These are phyloP conservation scores for Terana coerulea DNA, from an alignment of 768 basidiomycete species.

Conservation along the genomic window DNA sequence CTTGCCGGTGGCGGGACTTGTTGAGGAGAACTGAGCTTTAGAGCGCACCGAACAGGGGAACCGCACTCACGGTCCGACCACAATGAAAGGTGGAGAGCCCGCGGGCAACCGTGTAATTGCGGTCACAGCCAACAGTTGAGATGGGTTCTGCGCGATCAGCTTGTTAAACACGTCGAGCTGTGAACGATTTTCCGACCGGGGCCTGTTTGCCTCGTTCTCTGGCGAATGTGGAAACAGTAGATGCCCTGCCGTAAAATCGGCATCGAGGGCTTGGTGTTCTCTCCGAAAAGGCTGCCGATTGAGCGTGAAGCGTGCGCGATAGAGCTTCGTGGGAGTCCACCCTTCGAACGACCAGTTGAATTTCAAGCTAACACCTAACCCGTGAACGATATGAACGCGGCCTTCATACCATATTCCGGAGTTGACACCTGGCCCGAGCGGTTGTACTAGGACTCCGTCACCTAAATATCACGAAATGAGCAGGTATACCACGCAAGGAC, in stretches of 20 bases:
- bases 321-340: conserved; percentile 36
- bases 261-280: conserved; percentile 56
- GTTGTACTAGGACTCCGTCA: conserved; percentile 27
- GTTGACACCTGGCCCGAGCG: conserved; percentile 7
- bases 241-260: conserved; percentile 39
- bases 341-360: conserved; percentile 42
- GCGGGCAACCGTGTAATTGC: conserved; percentile 40
- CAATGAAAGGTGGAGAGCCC: conserved; percentile 51
- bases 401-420: conserved; percentile 49
- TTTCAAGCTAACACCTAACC: conserved; percentile 46
- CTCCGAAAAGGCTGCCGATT: conserved; percentile 54
- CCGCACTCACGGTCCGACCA: conserved; percentile 57
- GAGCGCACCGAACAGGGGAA: neutral
- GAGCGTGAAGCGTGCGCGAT: conserved; percentile 50
- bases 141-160: conserved; percentile 40
- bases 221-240: conserved; percentile 48
- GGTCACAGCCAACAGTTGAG: conserved; percentile 46
- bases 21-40: neutral
- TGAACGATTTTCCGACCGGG: conserved; percentile 6
- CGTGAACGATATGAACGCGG: conserved; percentile 48
- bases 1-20: conserved; percentile 38
- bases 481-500: neutral
- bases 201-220: conserved; percentile 7
- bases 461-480: conserved; percentile 23
- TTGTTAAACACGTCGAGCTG: conserved; percentile 35